Conservation (phyloP, 1,284 basidiomycete genomes). For the Cryptococcus maquisensis region DNA sequence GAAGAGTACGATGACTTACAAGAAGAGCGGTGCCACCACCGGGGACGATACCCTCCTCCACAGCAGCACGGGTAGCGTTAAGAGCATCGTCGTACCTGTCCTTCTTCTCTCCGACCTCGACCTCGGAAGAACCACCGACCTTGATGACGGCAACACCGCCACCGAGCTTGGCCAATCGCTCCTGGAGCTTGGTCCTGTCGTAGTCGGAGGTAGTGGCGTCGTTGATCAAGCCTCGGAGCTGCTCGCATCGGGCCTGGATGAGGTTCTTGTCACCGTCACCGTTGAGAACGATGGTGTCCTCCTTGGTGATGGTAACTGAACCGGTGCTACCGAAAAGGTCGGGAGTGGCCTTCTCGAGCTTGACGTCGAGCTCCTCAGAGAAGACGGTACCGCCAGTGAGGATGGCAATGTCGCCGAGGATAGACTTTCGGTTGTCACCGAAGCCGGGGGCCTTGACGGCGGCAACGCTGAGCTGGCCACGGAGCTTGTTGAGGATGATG, state of each 20-base stretch:
- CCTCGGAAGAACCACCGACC: constrained; percentile 89
- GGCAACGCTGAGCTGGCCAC: constrained; percentile 86
- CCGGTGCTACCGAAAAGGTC: constrained; percentile 91
- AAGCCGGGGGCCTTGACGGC: constrained; percentile 98
- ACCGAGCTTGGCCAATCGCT: constrained; percentile 90
- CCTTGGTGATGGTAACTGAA: constrained; percentile 92
- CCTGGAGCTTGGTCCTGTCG: constrained; percentile 93
- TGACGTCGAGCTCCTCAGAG: constrained; percentile 96
- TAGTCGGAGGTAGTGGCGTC: constrained; percentile 87
- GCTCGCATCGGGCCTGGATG: constrained; percentile 87
- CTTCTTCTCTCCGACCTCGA: constrained; percentile 99
- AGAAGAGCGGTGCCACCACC: constrained; percentile 80
- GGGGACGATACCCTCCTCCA: constrained; percentile 96
- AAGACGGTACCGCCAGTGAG: constrained; percentile 97
- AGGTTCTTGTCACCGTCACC: constrained; percentile 82
- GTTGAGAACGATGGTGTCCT: constrained; percentile 95
- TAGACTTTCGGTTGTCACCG: constrained; percentile 97
- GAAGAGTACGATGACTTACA: constrained; percentile 23
- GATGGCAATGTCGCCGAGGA: constrained; percentile 94
- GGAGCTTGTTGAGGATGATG: constrained; percentile 97
- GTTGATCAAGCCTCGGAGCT: constrained; percentile 78
- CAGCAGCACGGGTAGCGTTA: constrained; percentile 94
- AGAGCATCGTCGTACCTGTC: constrained; percentile 97
- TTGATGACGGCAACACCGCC: constrained; percentile 98
- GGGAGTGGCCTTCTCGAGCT: constrained; percentile 84